Percentiles rank a stretch among this genome's conserved stretches.
phyloP scores from a whole-genome alignment of 2,329 filamentous ascomycete species.

The Neophaeococcomyces mojaviensis region DNA sequence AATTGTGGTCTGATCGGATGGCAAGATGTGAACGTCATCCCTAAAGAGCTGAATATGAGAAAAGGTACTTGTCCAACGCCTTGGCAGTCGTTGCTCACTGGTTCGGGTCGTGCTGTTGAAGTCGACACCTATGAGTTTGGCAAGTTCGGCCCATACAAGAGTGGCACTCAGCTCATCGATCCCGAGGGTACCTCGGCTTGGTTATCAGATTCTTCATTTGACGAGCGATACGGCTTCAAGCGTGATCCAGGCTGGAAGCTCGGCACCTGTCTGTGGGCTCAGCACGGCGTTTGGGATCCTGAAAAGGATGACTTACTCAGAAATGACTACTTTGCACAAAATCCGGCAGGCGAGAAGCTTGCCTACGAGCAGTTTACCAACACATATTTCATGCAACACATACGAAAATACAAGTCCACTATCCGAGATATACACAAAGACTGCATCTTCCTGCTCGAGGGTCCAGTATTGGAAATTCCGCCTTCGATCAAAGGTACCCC shows the following conservation, averaged over 20 bases:
- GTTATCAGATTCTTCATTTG: constrained; percentile 71
- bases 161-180: constrained; percentile 73
- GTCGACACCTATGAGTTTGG: constrained; percentile 91
- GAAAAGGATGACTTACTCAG: constrained; percentile 65
- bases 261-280: constrained; percentile 93
- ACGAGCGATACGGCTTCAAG: constrained; percentile 82
- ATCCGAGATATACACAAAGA: constrained; percentile 70
- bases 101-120: constrained; percentile 85
- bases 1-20: constrained; percentile 81
- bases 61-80: constrained; percentile 90
- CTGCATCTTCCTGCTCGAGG: constrained; percentile 83
- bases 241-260: constrained; percentile 82
- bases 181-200: constrained; percentile 79
- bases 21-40: constrained; percentile 71
- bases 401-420: constrained; percentile 64
- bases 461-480: constrained; percentile 83
- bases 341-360: constrained; percentile 67
- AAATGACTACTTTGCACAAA: constrained; percentile 81
- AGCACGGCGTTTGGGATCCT: constrained; percentile 92
- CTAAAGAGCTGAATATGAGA: constrained; percentile 79
- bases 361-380: constrained; percentile 85
- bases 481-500: constrained; percentile 77
- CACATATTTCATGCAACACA: constrained; percentile 82
- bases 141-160: constrained; percentile 83
- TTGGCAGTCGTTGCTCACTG: constrained; percentile 87